These are phyloP conservation scores for Ustilago curta DNA, from an alignment of 1,284 basidiomycete genomes.

Conservation along the genomic window DNA sequence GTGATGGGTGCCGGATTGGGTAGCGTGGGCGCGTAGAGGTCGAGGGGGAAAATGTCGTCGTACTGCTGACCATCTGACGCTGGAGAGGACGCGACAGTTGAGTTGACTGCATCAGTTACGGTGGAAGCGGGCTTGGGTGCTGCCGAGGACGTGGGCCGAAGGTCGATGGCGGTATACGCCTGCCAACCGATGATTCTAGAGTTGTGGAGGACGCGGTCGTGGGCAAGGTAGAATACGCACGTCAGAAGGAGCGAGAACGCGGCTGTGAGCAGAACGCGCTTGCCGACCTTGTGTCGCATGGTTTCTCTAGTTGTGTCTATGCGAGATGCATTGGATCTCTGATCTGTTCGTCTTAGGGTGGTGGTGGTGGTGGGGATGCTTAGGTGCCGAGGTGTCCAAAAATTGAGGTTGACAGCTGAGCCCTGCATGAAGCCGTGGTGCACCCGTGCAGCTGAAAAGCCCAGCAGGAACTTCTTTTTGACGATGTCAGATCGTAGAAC, in stretches of 20 bases:
- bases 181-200: conserved; percentile 51
- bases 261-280: conserved; percentile 34
- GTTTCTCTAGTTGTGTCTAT: background rate
- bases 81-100: background rate
- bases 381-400: background rate
- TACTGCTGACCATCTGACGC: conserved; percentile 8
- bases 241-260: conserved; percentile 46
- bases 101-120: background rate
- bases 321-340: background rate
- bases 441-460: no score
- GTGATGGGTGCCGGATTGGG: conserved; percentile 71
- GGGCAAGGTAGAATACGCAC: conserved; percentile 46
- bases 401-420: background rate
- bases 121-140: conserved; percentile 6
- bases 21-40: conserved; percentile 56
- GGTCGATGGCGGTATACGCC: conserved; percentile 37
- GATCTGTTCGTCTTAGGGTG: background rate
- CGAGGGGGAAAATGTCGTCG: conserved; percentile 53
- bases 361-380: conserved; percentile 6
- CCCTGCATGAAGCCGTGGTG: conserved; percentile 8
- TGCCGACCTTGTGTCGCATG: conserved; percentile 38
- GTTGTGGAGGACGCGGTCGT: conserved; percentile 35
- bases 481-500: background rate
- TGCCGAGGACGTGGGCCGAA: conserved; percentile 7
- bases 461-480: no score